A percentile compares a stretch with the other conserved stretches of the same genome.
phyloP scores from a whole-genome alignment of 2,329 filamentous ascomycete genomes.

The Chaetomium sp. region DNA sequence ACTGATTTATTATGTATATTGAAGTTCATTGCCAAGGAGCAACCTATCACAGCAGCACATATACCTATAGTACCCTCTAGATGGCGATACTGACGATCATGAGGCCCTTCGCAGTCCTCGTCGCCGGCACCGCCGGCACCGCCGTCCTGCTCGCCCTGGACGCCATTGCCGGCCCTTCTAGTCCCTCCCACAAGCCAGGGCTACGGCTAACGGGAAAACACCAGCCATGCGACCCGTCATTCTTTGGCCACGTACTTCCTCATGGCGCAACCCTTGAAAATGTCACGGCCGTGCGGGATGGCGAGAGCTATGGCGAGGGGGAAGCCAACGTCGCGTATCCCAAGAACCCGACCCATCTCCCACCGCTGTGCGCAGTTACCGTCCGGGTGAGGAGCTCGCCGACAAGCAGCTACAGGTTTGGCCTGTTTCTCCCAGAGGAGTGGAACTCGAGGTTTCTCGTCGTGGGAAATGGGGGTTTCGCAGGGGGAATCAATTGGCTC shows the following conservation, averaged over 20 bases:
- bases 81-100: conserved; percentile 3
- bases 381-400: conserved; percentile 40
- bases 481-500: conserved; percentile 40
- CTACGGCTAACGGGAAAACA: not conserved
- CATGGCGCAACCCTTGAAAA: conserved; percentile 28
- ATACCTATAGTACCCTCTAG: not conserved
- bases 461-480: conserved; percentile 46
- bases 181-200: not conserved
- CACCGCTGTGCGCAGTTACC: conserved; percentile 45
- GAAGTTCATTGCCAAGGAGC: not conserved
- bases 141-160: conserved; percentile 1
- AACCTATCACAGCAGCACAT: too few relatives aligned
- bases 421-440: conserved; percentile 42
- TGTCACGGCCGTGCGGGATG: conserved; percentile 27
- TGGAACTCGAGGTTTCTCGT: conserved; percentile 45
- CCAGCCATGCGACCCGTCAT: conserved; percentile 18
- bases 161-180: not conserved
- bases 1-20: not conserved
- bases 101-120: not conserved
- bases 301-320: conserved; percentile 44
- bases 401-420: conserved; percentile 43
- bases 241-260: conserved; percentile 26
- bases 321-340: conserved; percentile 41
- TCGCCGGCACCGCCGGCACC: not conserved
- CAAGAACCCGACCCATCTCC: conserved; percentile 42